Percentiles rank a stretch among this genome's conserved stretches.
These are phyloP conservation scores for Boletus sp. DNA, from an alignment of 768 basidiomycete genomes.

Conservation along the genomic window DNA sequence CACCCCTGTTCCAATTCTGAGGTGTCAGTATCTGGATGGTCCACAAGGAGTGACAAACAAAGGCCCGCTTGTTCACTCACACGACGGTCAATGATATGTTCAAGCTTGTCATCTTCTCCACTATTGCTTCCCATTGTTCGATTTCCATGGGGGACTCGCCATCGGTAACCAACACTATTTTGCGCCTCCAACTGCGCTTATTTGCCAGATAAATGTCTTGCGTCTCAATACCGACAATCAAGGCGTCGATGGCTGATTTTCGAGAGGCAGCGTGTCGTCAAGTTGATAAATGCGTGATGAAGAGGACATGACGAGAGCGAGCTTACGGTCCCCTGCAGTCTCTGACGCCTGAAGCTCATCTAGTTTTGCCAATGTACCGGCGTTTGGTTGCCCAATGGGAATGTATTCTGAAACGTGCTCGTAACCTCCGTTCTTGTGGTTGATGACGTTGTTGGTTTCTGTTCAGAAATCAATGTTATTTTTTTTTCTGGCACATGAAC, in stretches of 20 bases:
- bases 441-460: conserved; percentile 69
- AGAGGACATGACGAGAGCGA: not conserved
- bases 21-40: conserved; percentile 6
- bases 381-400: conserved; percentile 63
- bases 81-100: conserved; percentile 65
- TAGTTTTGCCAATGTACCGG: conserved; percentile 63
- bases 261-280: not conserved
- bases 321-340: conserved; percentile 64
- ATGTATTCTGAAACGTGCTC: conserved; percentile 73
- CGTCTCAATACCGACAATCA: conserved; percentile 84
- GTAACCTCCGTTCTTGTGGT: conserved; percentile 64
- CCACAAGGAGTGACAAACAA: not conserved
- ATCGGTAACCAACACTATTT: conserved; percentile 82
- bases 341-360: conserved; percentile 57
- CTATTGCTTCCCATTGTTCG: conserved; percentile 73
- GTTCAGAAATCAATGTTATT: not conserved
- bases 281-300: not conserved
- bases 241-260: conserved; percentile 71
- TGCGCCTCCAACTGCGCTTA: conserved; percentile 85
- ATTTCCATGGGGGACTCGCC: conserved; percentile 72
- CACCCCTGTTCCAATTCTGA: conserved; percentile 51
- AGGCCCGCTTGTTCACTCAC: conserved; percentile 41
- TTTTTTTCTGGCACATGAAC: not conserved
- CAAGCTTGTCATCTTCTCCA: conserved; percentile 59
- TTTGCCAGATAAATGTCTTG: conserved; percentile 63